Evolutionary conservation across 768 basidiomycete species (phyloP).

Genomic region (Dictyophora rubrovolvata): DNA sequence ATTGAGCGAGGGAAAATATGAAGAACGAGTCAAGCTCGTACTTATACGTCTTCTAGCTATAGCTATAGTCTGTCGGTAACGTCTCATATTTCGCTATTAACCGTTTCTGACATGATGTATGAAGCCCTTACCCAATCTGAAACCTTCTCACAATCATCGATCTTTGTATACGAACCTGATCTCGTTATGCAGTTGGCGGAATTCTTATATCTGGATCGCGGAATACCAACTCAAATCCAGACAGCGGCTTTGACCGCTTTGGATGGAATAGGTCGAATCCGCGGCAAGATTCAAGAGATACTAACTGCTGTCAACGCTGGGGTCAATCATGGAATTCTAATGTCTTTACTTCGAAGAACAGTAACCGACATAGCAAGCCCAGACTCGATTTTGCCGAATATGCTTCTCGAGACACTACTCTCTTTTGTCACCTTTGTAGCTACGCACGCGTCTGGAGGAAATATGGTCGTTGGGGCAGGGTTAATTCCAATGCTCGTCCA

Average conservation of each 20-base stretch:
- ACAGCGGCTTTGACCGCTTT: conserved; percentile 81
- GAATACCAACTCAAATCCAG: conserved; percentile 62
- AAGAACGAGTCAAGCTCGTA: conserved; percentile 70
- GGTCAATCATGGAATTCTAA: conserved; percentile 90
- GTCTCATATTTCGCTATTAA: neutral
- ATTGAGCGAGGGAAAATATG: conserved; percentile 45
- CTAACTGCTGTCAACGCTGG: conserved; percentile 86
- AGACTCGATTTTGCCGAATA: conserved; percentile 55
- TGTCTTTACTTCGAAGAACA: conserved; percentile 79
- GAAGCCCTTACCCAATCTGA: conserved; percentile 73
- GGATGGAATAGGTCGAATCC: conserved; percentile 82
- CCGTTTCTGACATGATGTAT: conserved; percentile 10
- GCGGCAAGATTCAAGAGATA: conserved; percentile 76
- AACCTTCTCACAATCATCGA: conserved; percentile 60
- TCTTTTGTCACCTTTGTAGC: conserved; percentile 83
- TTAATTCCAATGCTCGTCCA: conserved; percentile 83
- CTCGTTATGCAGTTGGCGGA: conserved; percentile 83
- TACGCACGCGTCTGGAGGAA: conserved; percentile 74
- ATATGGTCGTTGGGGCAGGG: conserved; percentile 93
- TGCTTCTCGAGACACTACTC: conserved; percentile 76
- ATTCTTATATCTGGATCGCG: conserved; percentile 70
- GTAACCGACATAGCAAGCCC: conserved; percentile 61
- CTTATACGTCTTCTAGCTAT: conserved; percentile 76
- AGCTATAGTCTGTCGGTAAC: conserved; percentile 54
- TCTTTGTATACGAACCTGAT: conserved; percentile 94